Evolutionary conservation across 2,329 filamentous ascomycete genomes (phyloP), one percentile per base, ranked within the genome.

Genomic region (Gliomastix tumulicola): DNA sequence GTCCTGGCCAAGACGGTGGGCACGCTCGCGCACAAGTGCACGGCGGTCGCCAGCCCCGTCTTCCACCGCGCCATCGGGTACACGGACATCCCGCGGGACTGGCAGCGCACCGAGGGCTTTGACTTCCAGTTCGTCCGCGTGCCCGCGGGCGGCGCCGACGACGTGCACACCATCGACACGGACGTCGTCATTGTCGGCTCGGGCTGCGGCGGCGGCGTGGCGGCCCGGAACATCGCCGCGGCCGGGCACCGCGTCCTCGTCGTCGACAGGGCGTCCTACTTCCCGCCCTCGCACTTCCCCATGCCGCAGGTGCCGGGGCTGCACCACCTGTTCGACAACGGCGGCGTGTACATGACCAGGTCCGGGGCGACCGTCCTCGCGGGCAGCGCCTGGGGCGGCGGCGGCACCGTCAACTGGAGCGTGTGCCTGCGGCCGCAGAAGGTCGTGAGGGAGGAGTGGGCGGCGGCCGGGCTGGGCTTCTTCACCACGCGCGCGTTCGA

Each of bases 101-200:
- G 73, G 63, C 61, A 61, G 32, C 62, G 71, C 1, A 70, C 65
- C 3, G 60, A 68, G 25, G 65, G 65, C 5, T 76, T 71, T 41
- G 62, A 73, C 23, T 85, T 74, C 50, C 55, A 66, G 1, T 86
- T 86, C 47, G 50, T 83, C 32, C 78, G 84, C 49, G 65, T 82
- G 45, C 56, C 53, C 3, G 36, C 50, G 3, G 55, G 51, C 6
- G 44, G 54, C 6, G 44, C 47, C n/a, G 45, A 50, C 5, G 45
- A 50, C 5, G 65, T 76, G 0, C 76, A 80, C 43, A 68, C 70
- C 4, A 63, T 94, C 27, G 77, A 88, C 37, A 82, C 84, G 0
- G 90, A 96, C 55, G 78, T 94, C 1, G 77, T 94, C 28, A 79
- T 96, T 40, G 72, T 96, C 16, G 89, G 89, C 3, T 92, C 85